A percentile compares a stretch with the other conserved stretches of the same genome.
Conservation (phyloP, 371 early-diverging fungal species). For the Lichtheimia ramosa region DNA sequence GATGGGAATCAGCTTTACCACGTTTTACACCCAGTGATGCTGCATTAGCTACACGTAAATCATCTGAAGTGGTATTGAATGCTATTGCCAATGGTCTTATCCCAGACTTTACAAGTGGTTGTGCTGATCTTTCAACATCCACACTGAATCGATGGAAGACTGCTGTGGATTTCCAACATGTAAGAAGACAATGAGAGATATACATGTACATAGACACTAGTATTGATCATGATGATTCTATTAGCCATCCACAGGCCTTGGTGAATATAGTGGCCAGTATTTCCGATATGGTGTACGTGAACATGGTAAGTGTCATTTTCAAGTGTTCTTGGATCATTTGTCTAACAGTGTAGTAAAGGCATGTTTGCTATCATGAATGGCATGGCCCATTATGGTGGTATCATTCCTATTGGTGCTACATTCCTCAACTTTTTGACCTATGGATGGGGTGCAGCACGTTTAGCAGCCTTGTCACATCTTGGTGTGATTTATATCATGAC, state of each 20-base stretch:
- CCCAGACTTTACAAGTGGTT: constrained; percentile 90
- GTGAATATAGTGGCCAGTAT: constrained; percentile 87
- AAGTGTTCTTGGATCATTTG: too few relatives aligned
- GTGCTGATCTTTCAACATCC: constrained; percentile 95
- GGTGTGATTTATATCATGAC: constrained; percentile 97
- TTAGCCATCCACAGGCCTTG: constrained; percentile 58
- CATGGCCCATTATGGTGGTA: constrained; percentile 78
- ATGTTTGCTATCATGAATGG: constrained; percentile 99
- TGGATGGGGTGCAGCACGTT: constrained; percentile 86
- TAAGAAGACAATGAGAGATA: constrained; percentile 13
- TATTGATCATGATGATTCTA: constrained; percentile 2
- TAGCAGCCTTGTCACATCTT: constrained; percentile 86
- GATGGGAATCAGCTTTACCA: constrained; percentile 70
- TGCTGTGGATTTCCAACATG: constrained; percentile 86
- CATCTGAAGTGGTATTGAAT: constrained; percentile 77
- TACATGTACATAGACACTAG: too few relatives aligned
- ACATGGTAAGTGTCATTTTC: constrained; percentile 86
- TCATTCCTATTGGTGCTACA: constrained; percentile 93
- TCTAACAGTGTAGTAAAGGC: background rate
- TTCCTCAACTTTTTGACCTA: constrained; percentile 97
- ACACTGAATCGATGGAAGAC: constrained; percentile 90
- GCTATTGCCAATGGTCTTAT: constrained; percentile 63
- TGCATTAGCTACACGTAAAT: constrained; percentile 81
- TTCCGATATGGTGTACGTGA: constrained; percentile 98
- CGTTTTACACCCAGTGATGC: constrained; percentile 71